Conservation (phyloP, 495 filamentous ascomycete genomes). For the Aspergillus ostianus region DNA sequence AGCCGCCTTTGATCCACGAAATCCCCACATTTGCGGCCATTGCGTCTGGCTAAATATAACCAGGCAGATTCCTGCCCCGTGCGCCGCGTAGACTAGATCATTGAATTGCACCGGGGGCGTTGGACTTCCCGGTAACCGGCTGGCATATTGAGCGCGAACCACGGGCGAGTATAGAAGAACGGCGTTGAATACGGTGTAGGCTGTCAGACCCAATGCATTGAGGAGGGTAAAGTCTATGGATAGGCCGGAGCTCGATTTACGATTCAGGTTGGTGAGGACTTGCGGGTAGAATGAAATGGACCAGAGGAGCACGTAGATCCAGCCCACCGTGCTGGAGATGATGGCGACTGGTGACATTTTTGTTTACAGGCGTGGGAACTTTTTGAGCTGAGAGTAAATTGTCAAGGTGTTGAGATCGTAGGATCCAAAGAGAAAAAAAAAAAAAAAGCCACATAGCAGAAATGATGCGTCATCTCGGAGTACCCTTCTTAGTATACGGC, state of each 20-base stretch:
- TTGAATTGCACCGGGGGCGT: background rate
- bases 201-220: background rate
- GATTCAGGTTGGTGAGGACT: background rate
- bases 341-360: background rate
- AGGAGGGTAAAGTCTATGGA: background rate
- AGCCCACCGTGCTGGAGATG: background rate
- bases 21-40: background rate
- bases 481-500: no score
- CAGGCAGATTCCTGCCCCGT: background rate
- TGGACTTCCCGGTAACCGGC: background rate
- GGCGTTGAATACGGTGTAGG: constrained; percentile 1
- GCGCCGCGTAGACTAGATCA: background rate
- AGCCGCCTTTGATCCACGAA: background rate
- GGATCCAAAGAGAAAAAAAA: no score
- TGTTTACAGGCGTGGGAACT: background rate
- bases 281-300: constrained; percentile 1
- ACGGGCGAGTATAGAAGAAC: background rate
- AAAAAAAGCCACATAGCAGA: background rate
- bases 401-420: background rate
- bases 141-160: background rate
- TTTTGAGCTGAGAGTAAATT: background rate
- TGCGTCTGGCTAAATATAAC: background rate
- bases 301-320: constrained; percentile 2
- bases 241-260: background rate
- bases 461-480: no score